Evolutionary conservation across 345 rosid species (phyloP).

Genomic region (Lenwebbia sp.): DNA sequence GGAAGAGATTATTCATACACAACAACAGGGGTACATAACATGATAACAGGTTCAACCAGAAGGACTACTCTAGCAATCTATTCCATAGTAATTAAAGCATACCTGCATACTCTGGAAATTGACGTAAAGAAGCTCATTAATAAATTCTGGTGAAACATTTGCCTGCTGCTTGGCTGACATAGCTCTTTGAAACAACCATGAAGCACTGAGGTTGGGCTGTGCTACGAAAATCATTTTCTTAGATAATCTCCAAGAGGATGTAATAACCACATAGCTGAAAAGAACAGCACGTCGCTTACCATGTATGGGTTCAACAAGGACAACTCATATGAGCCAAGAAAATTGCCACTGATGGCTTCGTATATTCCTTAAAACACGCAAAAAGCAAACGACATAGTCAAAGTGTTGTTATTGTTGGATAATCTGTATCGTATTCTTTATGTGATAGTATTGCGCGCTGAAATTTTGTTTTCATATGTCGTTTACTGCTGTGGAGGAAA

Average conservation of each 20-base stretch:
- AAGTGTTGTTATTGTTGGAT: neutral
- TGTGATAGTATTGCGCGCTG: neutral
- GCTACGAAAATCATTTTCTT: neutral
- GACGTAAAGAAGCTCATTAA: constrained; percentile 77
- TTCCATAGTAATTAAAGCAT: neutral
- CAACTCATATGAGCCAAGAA: constrained; percentile 62
- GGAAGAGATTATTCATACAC: neutral
- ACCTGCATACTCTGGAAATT: constrained; percentile 90
- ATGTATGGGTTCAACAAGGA: constrained; percentile 91
- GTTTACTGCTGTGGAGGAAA: neutral
- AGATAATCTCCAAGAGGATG: neutral
- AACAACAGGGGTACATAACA: neutral
- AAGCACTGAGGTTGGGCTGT: constrained; percentile 81
- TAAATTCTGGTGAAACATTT: constrained; percentile 54
- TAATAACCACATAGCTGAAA: neutral
- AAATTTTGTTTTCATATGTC: neutral
- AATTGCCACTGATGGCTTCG: constrained; percentile 69
- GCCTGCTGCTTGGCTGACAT: constrained; percentile 77
- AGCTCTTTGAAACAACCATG: constrained; percentile 93
- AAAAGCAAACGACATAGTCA: neutral
- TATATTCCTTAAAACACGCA: constrained; percentile 38
- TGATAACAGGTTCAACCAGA: neutral
- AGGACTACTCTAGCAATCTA: neutral
- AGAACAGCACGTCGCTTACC: constrained; percentile 28
- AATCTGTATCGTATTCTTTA: neutral